Evolutionary conservation across 306 rosid species (phyloP).

Genomic region (Glycine tomentella): DNA sequence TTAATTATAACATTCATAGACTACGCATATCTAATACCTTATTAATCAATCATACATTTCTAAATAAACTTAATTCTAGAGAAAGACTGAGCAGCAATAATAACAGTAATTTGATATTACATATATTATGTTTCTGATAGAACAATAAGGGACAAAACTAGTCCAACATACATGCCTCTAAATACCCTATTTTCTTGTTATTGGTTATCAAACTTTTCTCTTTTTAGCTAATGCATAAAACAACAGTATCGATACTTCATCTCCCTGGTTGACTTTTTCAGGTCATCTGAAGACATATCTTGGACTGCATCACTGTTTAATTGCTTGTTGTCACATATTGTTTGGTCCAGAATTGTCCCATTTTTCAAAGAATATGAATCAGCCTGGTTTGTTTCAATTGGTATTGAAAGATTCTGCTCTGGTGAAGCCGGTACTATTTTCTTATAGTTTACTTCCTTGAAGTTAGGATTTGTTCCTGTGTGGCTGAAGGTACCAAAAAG

Average conservation of each 20-base stretch:
- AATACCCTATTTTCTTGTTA: neutral
- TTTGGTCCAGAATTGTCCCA: slow-evolving; percentile 47
- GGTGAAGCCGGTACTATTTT: slow-evolving; percentile 74
- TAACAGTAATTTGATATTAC: slow-evolving; percentile 23
- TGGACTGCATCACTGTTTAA: slow-evolving; percentile 18
- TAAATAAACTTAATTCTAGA: too few relatives aligned
- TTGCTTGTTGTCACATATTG: slow-evolving; percentile 26
- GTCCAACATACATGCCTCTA: slow-evolving; percentile 12
- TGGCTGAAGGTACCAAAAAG: slow-evolving; percentile 54
- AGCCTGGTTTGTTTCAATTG: slow-evolving; percentile 44
- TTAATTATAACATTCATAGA: too few relatives aligned
- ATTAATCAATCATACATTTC: too few relatives aligned
- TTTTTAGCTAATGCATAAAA: slow-evolving; percentile 43
- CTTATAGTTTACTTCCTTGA: slow-evolving; percentile 66
- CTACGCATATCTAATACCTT: too few relatives aligned
- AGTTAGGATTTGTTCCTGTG: slow-evolving; percentile 53
- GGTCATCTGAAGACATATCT: slow-evolving; percentile 38
- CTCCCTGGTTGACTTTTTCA: slow-evolving; percentile 42
- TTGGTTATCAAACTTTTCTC: slow-evolving; percentile 4
- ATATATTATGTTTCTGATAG: slow-evolving; percentile 10
- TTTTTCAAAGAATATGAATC: slow-evolving; percentile 45
- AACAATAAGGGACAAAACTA: slow-evolving; percentile 18
- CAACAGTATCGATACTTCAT: slow-evolving; percentile 56
- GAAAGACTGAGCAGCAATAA: neutral
- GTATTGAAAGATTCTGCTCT: slow-evolving; percentile 52